A percentile compares a stretch with the other conserved stretches of the same genome.
Evolutionary conservation across 1,284 basidiomycete species (phyloP).

Genomic region (Fomitopsis palustris): DNA sequence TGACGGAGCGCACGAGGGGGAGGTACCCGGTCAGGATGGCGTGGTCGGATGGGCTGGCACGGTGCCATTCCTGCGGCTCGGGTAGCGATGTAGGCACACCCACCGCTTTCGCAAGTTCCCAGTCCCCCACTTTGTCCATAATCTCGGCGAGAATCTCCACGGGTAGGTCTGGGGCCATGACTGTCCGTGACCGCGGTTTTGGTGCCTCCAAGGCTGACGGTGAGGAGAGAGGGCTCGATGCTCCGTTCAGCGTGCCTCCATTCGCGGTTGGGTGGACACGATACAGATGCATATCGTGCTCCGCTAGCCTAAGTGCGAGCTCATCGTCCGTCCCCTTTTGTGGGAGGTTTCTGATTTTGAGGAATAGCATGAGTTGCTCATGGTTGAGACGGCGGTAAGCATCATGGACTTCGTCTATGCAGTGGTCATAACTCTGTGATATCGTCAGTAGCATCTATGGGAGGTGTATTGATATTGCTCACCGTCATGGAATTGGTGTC

Average conservation of each 20-base stretch:
- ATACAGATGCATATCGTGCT: conserved; percentile 70
- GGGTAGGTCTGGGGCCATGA: conserved; percentile 55
- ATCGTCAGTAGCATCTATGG: conserved; percentile 11
- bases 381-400: conserved; percentile 68
- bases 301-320: conserved; percentile 62
- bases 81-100: conserved; percentile 66
- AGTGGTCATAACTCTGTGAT: conserved; percentile 20
- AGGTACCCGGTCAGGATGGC: conserved; percentile 65
- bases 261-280: conserved; percentile 43
- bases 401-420: conserved; percentile 46
- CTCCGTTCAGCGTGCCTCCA: conserved; percentile 11
- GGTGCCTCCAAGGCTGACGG: conserved; percentile 9
- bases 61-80: conserved; percentile 65
- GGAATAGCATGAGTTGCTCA: conserved; percentile 69
- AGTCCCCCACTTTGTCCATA: conserved; percentile 72
- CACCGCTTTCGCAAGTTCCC: conserved; percentile 76
- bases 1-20: conserved; percentile 52
- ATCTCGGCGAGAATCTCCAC: conserved; percentile 75
- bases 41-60: conserved; percentile 63
- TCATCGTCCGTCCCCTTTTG: conserved; percentile 56
- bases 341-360: conserved; percentile 64
- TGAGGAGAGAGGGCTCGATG: not conserved
- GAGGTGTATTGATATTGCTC: not conserved
- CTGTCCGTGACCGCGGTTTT: conserved; percentile 23
- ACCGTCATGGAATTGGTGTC: conserved; percentile 3